Percentiles rank a stretch among this genome's conserved stretches.
These are phyloP conservation scores for Striga asiatica DNA, from an alignment of 257 asterid genomes.

Conservation along the genomic window DNA sequence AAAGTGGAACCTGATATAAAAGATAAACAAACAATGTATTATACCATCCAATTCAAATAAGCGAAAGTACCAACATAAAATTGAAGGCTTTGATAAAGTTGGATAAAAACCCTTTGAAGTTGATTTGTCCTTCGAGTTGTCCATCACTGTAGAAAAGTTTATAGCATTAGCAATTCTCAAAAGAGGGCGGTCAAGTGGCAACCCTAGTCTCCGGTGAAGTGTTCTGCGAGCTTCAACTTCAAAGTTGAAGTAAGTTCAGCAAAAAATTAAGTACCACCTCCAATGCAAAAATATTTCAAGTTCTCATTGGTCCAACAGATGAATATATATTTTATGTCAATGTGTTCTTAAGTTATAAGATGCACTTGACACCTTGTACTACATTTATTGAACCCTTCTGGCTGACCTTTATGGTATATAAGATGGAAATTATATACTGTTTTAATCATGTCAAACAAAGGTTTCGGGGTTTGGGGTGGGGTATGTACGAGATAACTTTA, in stretches of 20 bases:
- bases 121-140: constrained; percentile 32
- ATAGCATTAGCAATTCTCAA: constrained; percentile 76
- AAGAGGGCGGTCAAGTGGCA: constrained; percentile 97
- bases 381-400: background rate
- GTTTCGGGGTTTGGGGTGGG: constrained; percentile 8
- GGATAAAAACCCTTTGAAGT: constrained; percentile 42
- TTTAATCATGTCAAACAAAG: constrained; percentile 4
- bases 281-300: background rate
- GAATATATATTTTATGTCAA: background rate
- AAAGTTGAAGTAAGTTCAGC: constrained; percentile 13
- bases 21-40: constrained; percentile 10
- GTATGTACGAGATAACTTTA: background rate
- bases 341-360: background rate
- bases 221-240: constrained; percentile 81
- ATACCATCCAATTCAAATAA: background rate
- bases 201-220: constrained; percentile 82
- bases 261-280: constrained; percentile 6
- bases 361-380: too few species aligned
- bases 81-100: constrained; percentile 3
- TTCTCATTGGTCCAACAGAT: background rate
- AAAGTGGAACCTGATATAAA: constrained; percentile 43
- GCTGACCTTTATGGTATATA: constrained; percentile 3
- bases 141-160: constrained; percentile 35
- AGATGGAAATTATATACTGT: background rate
- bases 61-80: background rate